Conservation (phyloP, 805 yeast genomes). For the Grigorovia jiainica region DNA sequence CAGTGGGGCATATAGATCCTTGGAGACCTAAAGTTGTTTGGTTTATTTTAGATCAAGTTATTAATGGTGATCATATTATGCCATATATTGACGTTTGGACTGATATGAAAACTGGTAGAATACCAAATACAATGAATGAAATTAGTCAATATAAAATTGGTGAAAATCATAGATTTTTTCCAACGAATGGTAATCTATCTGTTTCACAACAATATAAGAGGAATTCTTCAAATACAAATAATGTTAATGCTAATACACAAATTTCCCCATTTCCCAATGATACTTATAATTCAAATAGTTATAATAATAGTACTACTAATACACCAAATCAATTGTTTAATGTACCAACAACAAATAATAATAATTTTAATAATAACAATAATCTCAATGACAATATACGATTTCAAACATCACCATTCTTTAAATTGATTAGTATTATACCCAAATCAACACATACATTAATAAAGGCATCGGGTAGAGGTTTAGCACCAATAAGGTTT, state of each 20-base stretch:
- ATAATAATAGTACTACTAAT: background rate
- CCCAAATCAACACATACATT: constrained; percentile 35
- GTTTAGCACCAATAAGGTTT: constrained; percentile 36
- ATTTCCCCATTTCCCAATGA: too few species aligned
- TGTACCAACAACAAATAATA: background rate
- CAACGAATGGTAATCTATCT: too few species aligned
- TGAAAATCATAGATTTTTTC: too few species aligned
- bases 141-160: background rate
- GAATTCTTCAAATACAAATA: too few species aligned
- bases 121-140: background rate
- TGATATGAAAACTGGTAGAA: constrained; percentile 9
- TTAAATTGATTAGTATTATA: constrained; percentile 37
- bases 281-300: background rate
- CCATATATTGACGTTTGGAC: constrained; percentile 32
- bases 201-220: too few species aligned
- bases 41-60: constrained; percentile 34
- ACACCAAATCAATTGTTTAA: background rate
- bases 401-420: constrained; percentile 41
- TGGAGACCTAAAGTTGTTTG: constrained; percentile 38
- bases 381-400: background rate
- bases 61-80: constrained; percentile 25
- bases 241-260: too few species aligned
- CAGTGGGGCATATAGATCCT: constrained; percentile 32
- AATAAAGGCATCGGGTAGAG: constrained; percentile 34
- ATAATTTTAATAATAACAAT: background rate